phyloP scores from a whole-genome alignment of 2,329 filamentous ascomycete genomes.

The Fusarium sp. region DNA sequence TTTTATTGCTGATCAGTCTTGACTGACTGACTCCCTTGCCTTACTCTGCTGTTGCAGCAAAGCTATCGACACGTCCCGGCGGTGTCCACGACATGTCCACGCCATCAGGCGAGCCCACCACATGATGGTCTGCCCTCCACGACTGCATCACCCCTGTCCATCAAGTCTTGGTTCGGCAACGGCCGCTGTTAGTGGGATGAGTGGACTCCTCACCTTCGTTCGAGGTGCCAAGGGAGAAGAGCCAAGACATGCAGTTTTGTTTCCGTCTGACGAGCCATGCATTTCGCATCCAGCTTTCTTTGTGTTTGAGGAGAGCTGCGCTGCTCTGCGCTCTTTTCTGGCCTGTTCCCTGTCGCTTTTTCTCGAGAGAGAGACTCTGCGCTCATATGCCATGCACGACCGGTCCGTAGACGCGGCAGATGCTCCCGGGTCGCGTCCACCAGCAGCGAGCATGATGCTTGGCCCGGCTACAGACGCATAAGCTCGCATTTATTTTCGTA shows the following conservation, averaged over 20 bases:
- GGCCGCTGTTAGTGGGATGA: slow-evolving; percentile 36
- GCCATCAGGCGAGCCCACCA: slow-evolving; percentile 26
- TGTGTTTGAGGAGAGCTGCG: background rate
- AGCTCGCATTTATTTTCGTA: slow-evolving; percentile 19
- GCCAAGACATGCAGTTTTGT: slow-evolving; percentile 14
- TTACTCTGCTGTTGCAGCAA: background rate
- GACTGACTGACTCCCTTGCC: background rate
- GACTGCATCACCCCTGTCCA: slow-evolving; percentile 14
- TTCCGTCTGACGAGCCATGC: slow-evolving; percentile 24
- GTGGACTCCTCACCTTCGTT: slow-evolving; percentile 14
- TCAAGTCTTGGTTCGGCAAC: slow-evolving; percentile 35
- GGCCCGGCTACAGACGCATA: slow-evolving; percentile 18
- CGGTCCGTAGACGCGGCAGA: slow-evolving; percentile 28
- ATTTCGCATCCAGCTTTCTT: slow-evolving; percentile 14
- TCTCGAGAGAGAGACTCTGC: background rate
- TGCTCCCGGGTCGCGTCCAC: slow-evolving; percentile 3
- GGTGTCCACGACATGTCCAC: slow-evolving; percentile 17
- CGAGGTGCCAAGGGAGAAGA: slow-evolving; percentile 16
- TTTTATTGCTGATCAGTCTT: slow-evolving; percentile 1
- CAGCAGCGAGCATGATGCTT: slow-evolving; percentile 1
- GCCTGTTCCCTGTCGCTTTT: slow-evolving; percentile 20
- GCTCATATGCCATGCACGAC: slow-evolving; percentile 10
- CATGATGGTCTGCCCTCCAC: slow-evolving; percentile 29
- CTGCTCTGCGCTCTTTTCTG: slow-evolving; percentile 2
- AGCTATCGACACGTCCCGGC: slow-evolving; percentile 24